Percentiles rank a stretch among this genome's conserved stretches.
Evolutionary conservation across 1,139 yeast genomes (phyloP).

Genomic region (Meyerozyma guilliermondii): DNA sequence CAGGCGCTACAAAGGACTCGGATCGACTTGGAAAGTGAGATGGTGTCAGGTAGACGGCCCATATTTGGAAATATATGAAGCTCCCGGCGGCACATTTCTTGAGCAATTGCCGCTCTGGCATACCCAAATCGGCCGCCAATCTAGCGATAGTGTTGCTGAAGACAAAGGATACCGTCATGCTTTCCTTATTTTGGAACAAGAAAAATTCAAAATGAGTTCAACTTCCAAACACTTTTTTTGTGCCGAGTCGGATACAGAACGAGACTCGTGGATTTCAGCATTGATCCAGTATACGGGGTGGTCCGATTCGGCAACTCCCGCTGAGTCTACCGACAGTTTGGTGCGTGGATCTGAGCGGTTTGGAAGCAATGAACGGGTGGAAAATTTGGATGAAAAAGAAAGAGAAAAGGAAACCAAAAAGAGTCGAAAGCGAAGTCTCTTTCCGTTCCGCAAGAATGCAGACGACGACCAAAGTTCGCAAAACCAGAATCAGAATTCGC

Average conservation of each 20-base stretch:
- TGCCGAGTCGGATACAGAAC: constrained; percentile 75
- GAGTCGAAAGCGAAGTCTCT: constrained; percentile 51
- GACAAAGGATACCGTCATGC: constrained; percentile 76
- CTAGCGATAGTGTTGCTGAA: constrained; percentile 55
- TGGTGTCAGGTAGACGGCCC: constrained; percentile 73
- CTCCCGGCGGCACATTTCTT: constrained; percentile 51
- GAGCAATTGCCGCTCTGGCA: constrained; percentile 57
- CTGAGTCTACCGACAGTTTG: constrained; percentile 9
- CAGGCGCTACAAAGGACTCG: constrained; percentile 53
- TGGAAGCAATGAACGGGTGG: background rate
- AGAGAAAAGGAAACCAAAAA: constrained; percentile 44
- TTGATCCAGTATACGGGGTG: constrained; percentile 41
- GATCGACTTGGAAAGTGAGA: constrained; percentile 66
- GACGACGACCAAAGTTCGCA: background rate
- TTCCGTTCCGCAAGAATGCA: constrained; percentile 45
- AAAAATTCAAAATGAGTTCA: constrained; percentile 49
- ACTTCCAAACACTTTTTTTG: constrained; percentile 66
- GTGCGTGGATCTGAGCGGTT: constrained; percentile 2
- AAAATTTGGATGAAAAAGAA: constrained; percentile 18
- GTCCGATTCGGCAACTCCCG: constrained; percentile 7
- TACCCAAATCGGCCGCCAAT: constrained; percentile 63
- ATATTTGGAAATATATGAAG: constrained; percentile 54
- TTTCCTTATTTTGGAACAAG: constrained; percentile 63
- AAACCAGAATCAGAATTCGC: background rate
- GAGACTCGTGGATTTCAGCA: constrained; percentile 72